Percentiles rank a stretch among this genome's conserved stretches.
These are phyloP conservation scores for Phlyctochytrium planicorne DNA, from an alignment of 192 early-diverging fungal genomes.

Conservation along the genomic window DNA sequence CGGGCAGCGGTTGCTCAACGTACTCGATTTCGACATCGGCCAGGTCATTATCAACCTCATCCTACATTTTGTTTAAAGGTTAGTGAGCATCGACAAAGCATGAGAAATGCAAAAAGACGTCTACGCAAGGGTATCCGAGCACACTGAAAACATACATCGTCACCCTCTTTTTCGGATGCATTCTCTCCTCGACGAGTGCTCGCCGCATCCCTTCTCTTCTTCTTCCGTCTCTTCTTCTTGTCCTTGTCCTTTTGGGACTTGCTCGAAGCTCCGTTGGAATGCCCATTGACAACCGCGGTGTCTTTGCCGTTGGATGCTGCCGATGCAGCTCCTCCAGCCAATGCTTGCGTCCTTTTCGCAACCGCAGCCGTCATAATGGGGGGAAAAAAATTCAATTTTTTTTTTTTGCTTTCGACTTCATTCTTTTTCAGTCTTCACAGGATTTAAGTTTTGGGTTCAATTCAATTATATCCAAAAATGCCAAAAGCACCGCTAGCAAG, in stretches of 20 bases:
- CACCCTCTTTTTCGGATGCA: not conserved
- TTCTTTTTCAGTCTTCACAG: no score
- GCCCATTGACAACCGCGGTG: not conserved
- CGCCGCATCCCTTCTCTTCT: slow-evolving; percentile 28
- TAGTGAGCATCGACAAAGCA: not conserved
- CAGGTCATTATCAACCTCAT: not conserved
- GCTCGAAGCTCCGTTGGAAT: slow-evolving; percentile 15
- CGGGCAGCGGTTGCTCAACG: slow-evolving; percentile 36
- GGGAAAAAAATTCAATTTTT: no score
- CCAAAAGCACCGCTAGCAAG: no score
- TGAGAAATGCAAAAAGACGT: not conserved
- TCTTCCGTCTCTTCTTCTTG: slow-evolving; percentile 36
- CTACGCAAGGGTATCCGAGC: not conserved
- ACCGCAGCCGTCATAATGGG: no score
- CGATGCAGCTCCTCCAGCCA: no score
- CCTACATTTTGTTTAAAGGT: no score
- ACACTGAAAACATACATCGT: not conserved
- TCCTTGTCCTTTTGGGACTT: slow-evolving; percentile 13
- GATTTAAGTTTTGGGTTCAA: no score
- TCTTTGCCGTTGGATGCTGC: no score
- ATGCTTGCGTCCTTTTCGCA: no score
- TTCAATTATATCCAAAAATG: no score
- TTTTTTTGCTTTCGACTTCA: no score
- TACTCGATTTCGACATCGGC: slow-evolving; percentile 48
- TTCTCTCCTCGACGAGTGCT: slow-evolving; percentile 8